Evolutionary conservation across 371 early-diverging fungal species (phyloP).

Genomic region (Blastocladiella emersonii): DNA sequence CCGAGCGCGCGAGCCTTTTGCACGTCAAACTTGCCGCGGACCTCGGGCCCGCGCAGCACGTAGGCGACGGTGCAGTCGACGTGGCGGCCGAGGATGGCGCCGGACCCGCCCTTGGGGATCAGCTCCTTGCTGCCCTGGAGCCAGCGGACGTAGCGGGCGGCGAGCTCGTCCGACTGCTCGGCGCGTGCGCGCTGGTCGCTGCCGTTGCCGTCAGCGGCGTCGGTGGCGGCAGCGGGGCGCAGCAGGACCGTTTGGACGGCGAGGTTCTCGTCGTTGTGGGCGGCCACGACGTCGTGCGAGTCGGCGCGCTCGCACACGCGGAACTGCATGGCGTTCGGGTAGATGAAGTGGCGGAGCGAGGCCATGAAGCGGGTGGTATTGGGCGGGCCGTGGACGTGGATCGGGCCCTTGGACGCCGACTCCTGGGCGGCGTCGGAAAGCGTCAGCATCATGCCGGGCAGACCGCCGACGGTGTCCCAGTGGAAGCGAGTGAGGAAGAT

Average conservation of each 20-base stretch:
- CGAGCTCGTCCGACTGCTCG: background rate
- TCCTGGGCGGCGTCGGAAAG: conserved; percentile 57
- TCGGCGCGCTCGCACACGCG: conserved; percentile 13
- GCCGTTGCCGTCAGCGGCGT: conserved; percentile 3
- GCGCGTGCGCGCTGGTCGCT: background rate
- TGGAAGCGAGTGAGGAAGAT: conserved; percentile 63
- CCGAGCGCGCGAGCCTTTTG: conserved; percentile 59
- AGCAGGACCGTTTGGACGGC: conserved; percentile 44
- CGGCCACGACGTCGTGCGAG: background rate
- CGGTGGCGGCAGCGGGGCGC: conserved; percentile 21
- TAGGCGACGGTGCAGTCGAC: conserved; percentile 34
- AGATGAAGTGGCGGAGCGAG: conserved; percentile 64
- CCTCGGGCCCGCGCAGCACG: conserved; percentile 57
- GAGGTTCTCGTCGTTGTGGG: conserved; percentile 48
- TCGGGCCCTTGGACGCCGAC: conserved; percentile 9
- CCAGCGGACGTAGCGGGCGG: conserved; percentile 4
- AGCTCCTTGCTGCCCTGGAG: conserved; percentile 8
- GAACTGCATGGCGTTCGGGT: conserved; percentile 27
- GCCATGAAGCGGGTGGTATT: conserved; percentile 71
- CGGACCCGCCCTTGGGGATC: background rate
- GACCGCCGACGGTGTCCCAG: conserved; percentile 76
- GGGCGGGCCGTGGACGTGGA: conserved; percentile 52
- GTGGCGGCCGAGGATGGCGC: conserved; percentile 6
- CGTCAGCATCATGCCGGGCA: conserved; percentile 87
- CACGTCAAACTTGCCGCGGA: conserved; percentile 71